Percentiles rank a stretch among this genome's conserved stretches.
Evolutionary conservation across 768 basidiomycete genomes (phyloP).

Genomic region (Lepiota subincarnata): DNA sequence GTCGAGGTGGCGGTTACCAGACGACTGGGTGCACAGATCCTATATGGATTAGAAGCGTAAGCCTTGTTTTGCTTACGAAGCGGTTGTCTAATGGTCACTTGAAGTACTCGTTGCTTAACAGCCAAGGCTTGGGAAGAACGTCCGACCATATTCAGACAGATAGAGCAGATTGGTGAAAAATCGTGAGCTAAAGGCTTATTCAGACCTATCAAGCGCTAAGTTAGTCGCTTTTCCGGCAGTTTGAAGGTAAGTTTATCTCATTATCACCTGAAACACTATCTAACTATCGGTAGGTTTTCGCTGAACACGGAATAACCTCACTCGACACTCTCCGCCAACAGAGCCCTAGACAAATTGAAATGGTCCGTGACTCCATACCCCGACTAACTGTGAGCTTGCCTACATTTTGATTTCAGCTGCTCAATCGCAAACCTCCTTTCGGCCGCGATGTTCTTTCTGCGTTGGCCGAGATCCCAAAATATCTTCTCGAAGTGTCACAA

Average conservation of each 20-base stretch:
- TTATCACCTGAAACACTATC: not conserved
- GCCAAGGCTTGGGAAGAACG: constrained; percentile 93
- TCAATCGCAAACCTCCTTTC: constrained; percentile 73
- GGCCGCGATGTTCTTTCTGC: constrained; percentile 64
- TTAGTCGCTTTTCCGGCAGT: constrained; percentile 13
- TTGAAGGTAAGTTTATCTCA: constrained; percentile 25
- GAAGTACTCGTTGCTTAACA: constrained; percentile 67
- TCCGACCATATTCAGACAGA: constrained; percentile 78
- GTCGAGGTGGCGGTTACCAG: constrained; percentile 72
- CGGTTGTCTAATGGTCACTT: not conserved
- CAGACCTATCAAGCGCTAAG: not conserved
- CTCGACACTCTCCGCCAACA: constrained; percentile 54
- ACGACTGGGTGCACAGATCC: constrained; percentile 61
- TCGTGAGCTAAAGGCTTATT: constrained; percentile 47
- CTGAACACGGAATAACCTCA: constrained; percentile 65
- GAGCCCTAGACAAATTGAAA: constrained; percentile 59
- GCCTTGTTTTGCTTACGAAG: constrained; percentile 20
- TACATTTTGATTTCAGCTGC: constrained; percentile 39
- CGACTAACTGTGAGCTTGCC: not conserved
- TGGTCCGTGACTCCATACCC: constrained; percentile 32
- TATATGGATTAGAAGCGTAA: constrained; percentile 73
- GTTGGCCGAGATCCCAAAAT: constrained; percentile 62
- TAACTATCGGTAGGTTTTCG: constrained; percentile 51
- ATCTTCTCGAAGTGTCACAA: constrained; percentile 51
- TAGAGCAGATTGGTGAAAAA: constrained; percentile 90